Evolutionary conservation across 176 grass and related monocot genomes (phyloP), one percentile per base, ranked within the genome.

Genomic region (Musa troglodytarum): DNA sequence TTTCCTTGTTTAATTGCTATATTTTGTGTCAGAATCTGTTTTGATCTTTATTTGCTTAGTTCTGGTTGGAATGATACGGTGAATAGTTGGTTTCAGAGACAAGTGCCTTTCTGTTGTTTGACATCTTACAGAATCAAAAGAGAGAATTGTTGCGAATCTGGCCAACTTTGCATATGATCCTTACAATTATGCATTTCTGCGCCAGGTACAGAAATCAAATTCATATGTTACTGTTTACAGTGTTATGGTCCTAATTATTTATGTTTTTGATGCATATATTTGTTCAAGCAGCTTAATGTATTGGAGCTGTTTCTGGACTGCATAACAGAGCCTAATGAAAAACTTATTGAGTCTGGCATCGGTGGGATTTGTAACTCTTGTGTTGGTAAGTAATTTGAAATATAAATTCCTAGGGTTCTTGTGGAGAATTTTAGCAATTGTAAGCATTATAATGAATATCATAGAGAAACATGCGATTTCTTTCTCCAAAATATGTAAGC

Each of bases 101-200:
- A 43, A 43, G 11, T 63, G 28, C 73, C 6, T 82, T 78, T 57
- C 11, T 80, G 21, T 68, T 8, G 20, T 58, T 43, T 73, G 1
- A 80, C 71, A 23, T 61, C 7, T 76, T 50, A 21, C 82, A 97
- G 94, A 88, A 29, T 87, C 77, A 11, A 97, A 97, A 87, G 94
- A 97, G 88, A 93, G 76, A 75, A 88, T 97, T 68, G 90, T 79
- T 21, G 83, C 93, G 14, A 88, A 93, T 73, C 79, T 90, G 71
- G 88, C 93, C 10, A 97, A 93, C 63, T 97, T 97, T 3, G 86
- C 90, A 0, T 97, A 97, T 80, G 93, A 97, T 65, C 93, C 93
- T 61, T 97, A 89, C 81, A 97, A 93, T 80, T 91, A 87, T 63
- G 55, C 84, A 28, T 87, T 93, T 82, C 63, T 93, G 74, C 82